phyloP scores from a whole-genome alignment of 2,329 filamentous ascomycete genomes.

The Aureobasidium melanogenum region DNA sequence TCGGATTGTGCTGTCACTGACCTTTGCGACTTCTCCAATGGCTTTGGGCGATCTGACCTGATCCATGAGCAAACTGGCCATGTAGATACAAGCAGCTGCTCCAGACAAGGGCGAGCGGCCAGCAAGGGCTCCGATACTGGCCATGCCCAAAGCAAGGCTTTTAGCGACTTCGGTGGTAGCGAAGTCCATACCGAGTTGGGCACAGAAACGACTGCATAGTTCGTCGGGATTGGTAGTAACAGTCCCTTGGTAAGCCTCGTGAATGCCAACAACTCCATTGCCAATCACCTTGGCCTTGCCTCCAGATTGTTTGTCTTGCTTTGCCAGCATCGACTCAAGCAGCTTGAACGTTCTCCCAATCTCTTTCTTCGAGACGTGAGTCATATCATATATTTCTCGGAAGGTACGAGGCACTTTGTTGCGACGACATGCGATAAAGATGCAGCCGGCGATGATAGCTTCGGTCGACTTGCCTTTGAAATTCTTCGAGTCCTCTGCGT shows the following conservation, averaged over 20 bases:
- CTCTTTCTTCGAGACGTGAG: constrained; percentile 92
- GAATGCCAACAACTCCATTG: constrained; percentile 30
- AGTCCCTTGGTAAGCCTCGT: constrained; percentile 15
- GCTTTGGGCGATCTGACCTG: constrained; percentile 73
- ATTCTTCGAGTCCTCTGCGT: constrained; percentile 82
- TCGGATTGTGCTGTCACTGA: constrained; percentile 94
- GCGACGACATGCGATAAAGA: constrained; percentile 95
- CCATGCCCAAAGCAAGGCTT: constrained; percentile 68
- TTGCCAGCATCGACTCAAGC: constrained; percentile 78
- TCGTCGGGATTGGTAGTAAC: constrained; percentile 25
- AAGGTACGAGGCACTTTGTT: constrained; percentile 82
- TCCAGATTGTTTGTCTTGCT: constrained; percentile 53
- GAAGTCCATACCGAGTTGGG: constrained; percentile 65
- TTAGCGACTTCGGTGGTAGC: constrained; percentile 72
- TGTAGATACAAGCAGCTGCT: constrained; percentile 92
- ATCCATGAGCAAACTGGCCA: constrained; percentile 80
- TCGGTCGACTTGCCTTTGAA: constrained; percentile 96
- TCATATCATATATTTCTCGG: constrained; percentile 86
- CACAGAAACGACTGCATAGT: constrained; percentile 84
- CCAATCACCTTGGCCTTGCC: constrained; percentile 20
- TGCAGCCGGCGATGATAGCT: constrained; percentile 87
- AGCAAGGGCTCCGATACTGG: constrained; percentile 69
- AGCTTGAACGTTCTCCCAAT: constrained; percentile 93
- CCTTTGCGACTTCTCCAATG: constrained; percentile 74
- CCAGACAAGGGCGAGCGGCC: constrained; percentile 91